Percentiles rank a stretch among this genome's conserved stretches.
Conservation (phyloP, 768 basidiomycete genomes). For the Holtermannia corniformis region DNA sequence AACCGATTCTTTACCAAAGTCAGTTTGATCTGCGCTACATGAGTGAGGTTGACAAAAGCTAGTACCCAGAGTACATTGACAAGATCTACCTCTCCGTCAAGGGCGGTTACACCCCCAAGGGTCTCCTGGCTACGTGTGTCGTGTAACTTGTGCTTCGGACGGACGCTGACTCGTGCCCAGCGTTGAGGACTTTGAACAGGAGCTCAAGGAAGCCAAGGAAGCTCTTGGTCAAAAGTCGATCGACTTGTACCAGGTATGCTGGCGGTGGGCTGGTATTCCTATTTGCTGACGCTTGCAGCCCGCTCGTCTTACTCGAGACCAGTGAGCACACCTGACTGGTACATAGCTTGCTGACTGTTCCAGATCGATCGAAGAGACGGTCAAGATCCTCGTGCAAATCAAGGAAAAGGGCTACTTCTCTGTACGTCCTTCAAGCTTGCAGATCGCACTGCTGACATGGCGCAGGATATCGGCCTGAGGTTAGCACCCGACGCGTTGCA, state of each 20-base stretch:
- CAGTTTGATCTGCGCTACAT: constrained; percentile 40
- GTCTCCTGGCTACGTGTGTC: constrained; percentile 2
- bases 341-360: neutral
- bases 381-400: constrained; percentile 45
- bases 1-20: constrained; percentile 48
- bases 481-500: neutral
- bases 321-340: neutral
- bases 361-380: constrained; percentile 45
- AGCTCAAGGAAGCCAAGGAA: constrained; percentile 46
- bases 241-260: constrained; percentile 54
- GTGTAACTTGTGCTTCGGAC: too few species aligned
- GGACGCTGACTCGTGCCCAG: constrained; percentile 6
- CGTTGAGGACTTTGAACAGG: constrained; percentile 47
- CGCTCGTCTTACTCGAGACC: neutral
- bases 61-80: constrained; percentile 43
- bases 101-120: constrained; percentile 36
- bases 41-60: neutral
- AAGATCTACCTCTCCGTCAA: constrained; percentile 50
- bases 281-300: neutral
- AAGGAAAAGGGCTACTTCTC: constrained; percentile 52
- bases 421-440: neutral
- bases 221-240: constrained; percentile 51
- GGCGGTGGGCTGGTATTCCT: constrained; percentile 29
- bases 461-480: neutral
- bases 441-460: neutral